Conservation (phyloP, 164 flowering plant species). For the Buxus sempervirens region DNA sequence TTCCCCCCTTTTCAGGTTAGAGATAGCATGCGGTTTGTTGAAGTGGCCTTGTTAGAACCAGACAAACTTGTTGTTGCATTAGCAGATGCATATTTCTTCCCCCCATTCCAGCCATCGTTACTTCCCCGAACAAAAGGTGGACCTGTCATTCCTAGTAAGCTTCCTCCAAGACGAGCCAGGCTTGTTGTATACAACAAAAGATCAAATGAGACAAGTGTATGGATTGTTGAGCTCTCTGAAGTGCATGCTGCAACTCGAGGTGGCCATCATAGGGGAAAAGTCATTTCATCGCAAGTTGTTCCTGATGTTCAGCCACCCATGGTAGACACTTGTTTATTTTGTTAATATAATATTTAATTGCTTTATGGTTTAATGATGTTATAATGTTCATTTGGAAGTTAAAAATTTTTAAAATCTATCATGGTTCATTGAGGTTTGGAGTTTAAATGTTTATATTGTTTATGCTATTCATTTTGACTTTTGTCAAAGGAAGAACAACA, state of each 20-base stretch:
- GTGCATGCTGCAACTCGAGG: conserved; percentile 94
- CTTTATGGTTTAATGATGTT: neutral
- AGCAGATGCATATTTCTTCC: conserved; percentile 96
- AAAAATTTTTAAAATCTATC: neutral
- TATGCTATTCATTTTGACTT: too few relatives aligned
- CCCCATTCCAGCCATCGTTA: conserved; percentile 90
- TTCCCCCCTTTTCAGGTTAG: conserved; percentile 50
- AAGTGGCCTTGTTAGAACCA: conserved; percentile 80
- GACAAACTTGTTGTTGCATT: conserved; percentile 81
- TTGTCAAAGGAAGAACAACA: too few relatives aligned
- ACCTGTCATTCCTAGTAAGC: conserved; percentile 69
- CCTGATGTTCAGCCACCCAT: conserved; percentile 95
- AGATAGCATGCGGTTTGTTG: conserved; percentile 91
- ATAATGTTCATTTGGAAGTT: neutral
- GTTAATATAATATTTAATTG: neutral
- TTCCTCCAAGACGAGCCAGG: conserved; percentile 84
- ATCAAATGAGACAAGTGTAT: conserved; percentile 80
- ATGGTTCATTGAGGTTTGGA: neutral
- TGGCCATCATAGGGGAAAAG: conserved; percentile 95
- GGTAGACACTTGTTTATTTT: conserved; percentile 37
- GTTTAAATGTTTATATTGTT: neutral
- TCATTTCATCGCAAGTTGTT: conserved; percentile 67
- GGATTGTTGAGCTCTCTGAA: conserved; percentile 81
- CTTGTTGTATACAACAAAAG: conserved; percentile 76
- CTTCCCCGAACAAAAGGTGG: conserved; percentile 85